Conservation (phyloP, 768 basidiomycete genomes). For the Suillus spraguei region DNA sequence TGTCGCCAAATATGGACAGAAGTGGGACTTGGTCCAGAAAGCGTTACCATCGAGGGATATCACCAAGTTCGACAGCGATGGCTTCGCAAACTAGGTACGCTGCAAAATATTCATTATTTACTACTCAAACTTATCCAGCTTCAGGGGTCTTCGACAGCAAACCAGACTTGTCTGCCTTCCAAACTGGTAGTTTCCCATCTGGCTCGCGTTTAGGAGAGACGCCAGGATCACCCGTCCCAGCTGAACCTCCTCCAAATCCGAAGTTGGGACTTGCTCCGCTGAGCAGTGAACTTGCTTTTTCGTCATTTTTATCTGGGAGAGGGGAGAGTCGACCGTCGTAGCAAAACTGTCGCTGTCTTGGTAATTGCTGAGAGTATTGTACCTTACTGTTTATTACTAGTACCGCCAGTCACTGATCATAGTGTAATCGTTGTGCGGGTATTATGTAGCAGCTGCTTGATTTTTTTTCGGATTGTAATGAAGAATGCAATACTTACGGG, state of each 20-base stretch:
- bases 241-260: conserved; percentile 36
- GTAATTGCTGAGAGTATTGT: background rate
- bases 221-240: conserved; percentile 8
- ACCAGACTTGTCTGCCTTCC: conserved; percentile 35
- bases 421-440: background rate
- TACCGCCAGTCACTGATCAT: background rate
- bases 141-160: conserved; percentile 40
- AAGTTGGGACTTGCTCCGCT: conserved; percentile 41
- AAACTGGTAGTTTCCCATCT: conserved; percentile 27
- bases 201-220: conserved; percentile 15
- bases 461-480: conserved; percentile 1
- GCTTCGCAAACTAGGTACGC: conserved; percentile 41
- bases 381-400: conserved; percentile 2
- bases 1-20: conserved; percentile 41
- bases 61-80: conserved; percentile 48
- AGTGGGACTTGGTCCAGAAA: conserved; percentile 44
- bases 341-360: background rate
- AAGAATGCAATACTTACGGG: background rate
- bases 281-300: conserved; percentile 37
- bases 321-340: conserved; percentile 16
- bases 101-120: background rate
- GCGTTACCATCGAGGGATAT: conserved; percentile 42
- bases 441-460: conserved; percentile 7
- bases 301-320: conserved; percentile 25
- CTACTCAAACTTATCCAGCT: background rate